These are phyloP conservation scores for Elsinoe perseae DNA, from an alignment of 2,329 filamentous ascomycete species.

Conservation along the genomic window DNA sequence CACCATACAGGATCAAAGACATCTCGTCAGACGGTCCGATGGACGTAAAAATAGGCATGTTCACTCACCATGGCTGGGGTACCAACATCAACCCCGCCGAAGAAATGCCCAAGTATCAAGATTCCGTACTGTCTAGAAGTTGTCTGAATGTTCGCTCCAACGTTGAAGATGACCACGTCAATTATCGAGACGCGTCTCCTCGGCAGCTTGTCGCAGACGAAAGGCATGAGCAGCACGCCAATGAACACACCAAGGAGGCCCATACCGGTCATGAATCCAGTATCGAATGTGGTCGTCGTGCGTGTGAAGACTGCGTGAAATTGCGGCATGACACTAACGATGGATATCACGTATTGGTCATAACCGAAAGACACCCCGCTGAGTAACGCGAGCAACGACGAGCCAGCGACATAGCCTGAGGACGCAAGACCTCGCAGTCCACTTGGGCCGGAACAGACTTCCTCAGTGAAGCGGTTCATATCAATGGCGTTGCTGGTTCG, in stretches of 20 bases:
- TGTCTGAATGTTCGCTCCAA: slow-evolving; percentile 61
- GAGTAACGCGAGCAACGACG: slow-evolving; percentile 38
- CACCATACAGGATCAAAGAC: slow-evolving; percentile 57
- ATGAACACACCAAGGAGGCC: slow-evolving; percentile 21
- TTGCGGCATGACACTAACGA: slow-evolving; percentile 41
- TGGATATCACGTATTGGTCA: slow-evolving; percentile 38
- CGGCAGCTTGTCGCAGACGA: slow-evolving; percentile 28
- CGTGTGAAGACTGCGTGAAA: slow-evolving; percentile 36
- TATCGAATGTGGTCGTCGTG: slow-evolving; percentile 22
- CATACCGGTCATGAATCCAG: slow-evolving; percentile 22
- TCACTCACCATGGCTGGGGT: slow-evolving; percentile 60
- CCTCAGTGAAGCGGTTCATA: background rate
- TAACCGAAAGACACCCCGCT: slow-evolving; percentile 38
- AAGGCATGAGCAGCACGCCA: slow-evolving; percentile 59
- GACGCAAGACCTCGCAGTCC: slow-evolving; percentile 30
- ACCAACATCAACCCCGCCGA: slow-evolving; percentile 61
- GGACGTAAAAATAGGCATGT: slow-evolving; percentile 46
- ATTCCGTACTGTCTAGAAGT: slow-evolving; percentile 49
- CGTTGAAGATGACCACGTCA: slow-evolving; percentile 18
- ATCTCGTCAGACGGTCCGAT: slow-evolving; percentile 27
- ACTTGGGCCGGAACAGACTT: slow-evolving; percentile 25
- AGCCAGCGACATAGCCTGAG: slow-evolving; percentile 38
- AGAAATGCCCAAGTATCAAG: slow-evolving; percentile 61
- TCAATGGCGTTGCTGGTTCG: background rate
- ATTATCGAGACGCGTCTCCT: slow-evolving; percentile 16